Evolutionary conservation across 116 monocot genomes (phyloP), one percentile per base, ranked within the genome.

Genomic region (Papilionanthe hybrid): DNA sequence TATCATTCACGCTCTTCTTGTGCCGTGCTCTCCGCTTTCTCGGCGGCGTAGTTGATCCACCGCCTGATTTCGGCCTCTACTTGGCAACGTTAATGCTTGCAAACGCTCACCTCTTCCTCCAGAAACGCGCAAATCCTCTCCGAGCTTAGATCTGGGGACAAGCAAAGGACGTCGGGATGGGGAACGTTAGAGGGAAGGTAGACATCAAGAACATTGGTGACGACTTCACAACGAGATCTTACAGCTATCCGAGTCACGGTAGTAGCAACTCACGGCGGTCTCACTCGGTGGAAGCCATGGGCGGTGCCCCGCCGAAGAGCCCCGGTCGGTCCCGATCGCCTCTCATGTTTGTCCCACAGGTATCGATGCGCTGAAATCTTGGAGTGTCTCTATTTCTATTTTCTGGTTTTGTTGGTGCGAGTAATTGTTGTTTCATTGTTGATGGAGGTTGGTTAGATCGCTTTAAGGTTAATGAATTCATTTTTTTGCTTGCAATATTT

Each of bases 161-260:
- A 49, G 30, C 29, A 19, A 28, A 50, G 55, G 72, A 42, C 17
- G 47, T n/a, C 57, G 60, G 19, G 72, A 85, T 85, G 85, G 85
- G 85, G 60, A 82, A 79, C 76, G 86, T 30, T 53, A 79, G 58
- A 68, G 43, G 43, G 20, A 71, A 71, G 83, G 53, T 42, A 71
- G 37, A 71, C 32, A 17, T 71, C 32, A 32, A 71, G 37, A 71
- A 71, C 17, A 56, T 9, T 37, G 73, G 65, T 67, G 82, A 78
- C 19, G 65, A 74, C 22, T 57, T 68, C n/a, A 19, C 68, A 57
- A 75, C 78, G 79, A 72, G 77, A 41, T 82, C 86, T 42, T 71
- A 45, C 68, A 76, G 63, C 44, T 41, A 82, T 22, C 75, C 73
- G 20, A 42, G 58, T 37, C 22, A 27, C 41, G 11, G 72, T 20